Evolutionary conservation across 805 yeast species (phyloP).

Genomic region (Ogataea henricii): DNA sequence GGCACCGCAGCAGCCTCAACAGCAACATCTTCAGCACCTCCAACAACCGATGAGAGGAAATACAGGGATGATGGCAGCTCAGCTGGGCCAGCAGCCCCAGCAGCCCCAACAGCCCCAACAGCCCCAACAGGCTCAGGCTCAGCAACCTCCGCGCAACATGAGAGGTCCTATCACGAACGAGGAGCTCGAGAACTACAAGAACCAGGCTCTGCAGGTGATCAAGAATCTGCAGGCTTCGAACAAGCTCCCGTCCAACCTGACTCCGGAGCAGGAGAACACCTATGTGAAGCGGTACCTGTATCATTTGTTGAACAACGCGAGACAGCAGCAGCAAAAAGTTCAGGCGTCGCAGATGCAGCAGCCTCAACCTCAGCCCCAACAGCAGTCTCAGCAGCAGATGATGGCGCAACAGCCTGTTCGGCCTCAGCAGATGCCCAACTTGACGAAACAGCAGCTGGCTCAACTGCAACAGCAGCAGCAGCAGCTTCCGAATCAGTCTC

Average conservation of each 20-base stretch:
- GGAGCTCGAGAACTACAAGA: constrained; percentile 33
- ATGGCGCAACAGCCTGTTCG: constrained; percentile 21
- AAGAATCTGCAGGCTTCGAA: constrained; percentile 37
- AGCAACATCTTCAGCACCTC: constrained; percentile 20
- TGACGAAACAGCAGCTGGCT: constrained; percentile 10
- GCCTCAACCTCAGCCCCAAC: constrained; percentile 24
- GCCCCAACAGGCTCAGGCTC: constrained; percentile 19
- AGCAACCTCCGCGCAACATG: constrained; percentile 14
- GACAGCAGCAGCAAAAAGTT: constrained; percentile 22
- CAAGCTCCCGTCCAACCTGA: constrained; percentile 32
- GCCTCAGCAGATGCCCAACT: constrained; percentile 14
- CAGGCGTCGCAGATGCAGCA: constrained; percentile 8
- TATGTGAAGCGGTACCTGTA: constrained; percentile 36
- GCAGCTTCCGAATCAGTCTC: constrained; percentile 16
- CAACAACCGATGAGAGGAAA: constrained; percentile 13
- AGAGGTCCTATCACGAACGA: constrained; percentile 23
- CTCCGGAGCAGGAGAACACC: constrained; percentile 38
- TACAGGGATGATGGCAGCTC: constrained; percentile 2
- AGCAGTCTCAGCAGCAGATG: constrained; percentile 21
- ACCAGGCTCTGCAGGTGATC: constrained; percentile 38
- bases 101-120: constrained; percentile 11
- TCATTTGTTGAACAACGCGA: constrained; percentile 28
- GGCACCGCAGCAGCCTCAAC: neutral
- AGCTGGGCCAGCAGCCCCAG: constrained; percentile 8
- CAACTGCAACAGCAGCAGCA: constrained; percentile 11